Base-by-base conservation (phyloP, 495 filamentous ascomycete genomes). In the Jackrogersella multiformis region DNA sequence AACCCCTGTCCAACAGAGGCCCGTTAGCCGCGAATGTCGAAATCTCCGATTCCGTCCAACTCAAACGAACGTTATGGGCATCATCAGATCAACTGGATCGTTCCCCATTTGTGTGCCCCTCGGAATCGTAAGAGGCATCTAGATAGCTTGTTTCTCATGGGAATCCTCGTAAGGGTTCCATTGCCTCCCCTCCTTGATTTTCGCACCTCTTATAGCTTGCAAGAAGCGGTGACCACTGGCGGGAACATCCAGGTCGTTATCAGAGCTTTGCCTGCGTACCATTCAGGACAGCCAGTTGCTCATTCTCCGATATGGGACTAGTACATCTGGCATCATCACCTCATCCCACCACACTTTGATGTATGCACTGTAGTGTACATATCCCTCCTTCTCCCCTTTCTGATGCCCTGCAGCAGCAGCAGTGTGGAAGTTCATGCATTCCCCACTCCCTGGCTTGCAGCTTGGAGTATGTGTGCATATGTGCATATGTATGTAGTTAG, bases 11-110 rank as follows among this genome's bases (percentile, higher is more conserved):
- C n/a, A 28, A 44, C 54, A n/a, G 59, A 56, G 24, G n/a, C 61
- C 38, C 56, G 67, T 70, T 70, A 70, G 67, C 67, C 67, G 67
- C 67, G 67, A 65, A 66, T 70, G 67, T 70, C 56, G 61, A 70
- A 70, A 70, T 70, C 67, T 61, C 67, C 67, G 67, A 65, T 70
- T 53, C 42, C 55, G 48, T 61, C 16, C n/a, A n/a, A 56, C 15
- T 49, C 45, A 13, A 55, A 54, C 51, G 49, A 69, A 58, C 30
- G 59, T 62, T 55, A 38, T 58, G 41, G 42, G 32, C 48, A 69
- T 69, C 66, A 63, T 69, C 66, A 64, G 61, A 64, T 64, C 60
- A 64, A 60, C 52, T 68, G 34, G 54, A 42, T 59, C 60, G 48
- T 48, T 45, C 61, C 48, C 48, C 53, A 59, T 51, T 38, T 18